These are phyloP conservation scores for Cetraspora pellucida DNA, from an alignment of 192 early-diverging fungal genomes.

Conservation along the genomic window DNA sequence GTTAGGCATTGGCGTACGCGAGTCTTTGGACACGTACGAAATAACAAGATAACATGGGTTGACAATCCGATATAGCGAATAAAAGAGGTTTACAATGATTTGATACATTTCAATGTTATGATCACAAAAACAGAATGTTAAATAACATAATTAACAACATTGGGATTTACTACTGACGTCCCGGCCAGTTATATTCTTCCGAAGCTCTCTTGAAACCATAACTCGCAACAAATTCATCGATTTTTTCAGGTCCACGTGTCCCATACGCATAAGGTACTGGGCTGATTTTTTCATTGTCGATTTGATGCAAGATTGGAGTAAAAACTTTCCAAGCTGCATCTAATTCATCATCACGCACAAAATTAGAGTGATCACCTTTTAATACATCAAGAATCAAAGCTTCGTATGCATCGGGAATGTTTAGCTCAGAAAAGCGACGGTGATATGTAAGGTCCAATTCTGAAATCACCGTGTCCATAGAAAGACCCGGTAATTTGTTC, in stretches of 20 bases:
- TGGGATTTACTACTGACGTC: conserved; percentile 20
- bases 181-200: conserved; percentile 56
- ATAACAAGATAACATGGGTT: no score
- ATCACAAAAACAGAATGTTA: no score
- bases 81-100: no score
- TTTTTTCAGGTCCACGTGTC: conserved; percentile 76
- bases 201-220: conserved; percentile 48
- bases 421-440: conserved; percentile 81
- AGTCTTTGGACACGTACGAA: no score
- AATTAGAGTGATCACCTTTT: conserved; percentile 92
- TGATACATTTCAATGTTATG: no score
- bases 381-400: conserved; percentile 92
- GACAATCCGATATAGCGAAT: neutral
- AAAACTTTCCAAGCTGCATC: conserved; percentile 98
- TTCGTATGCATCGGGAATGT: conserved; percentile 98
- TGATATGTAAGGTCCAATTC: conserved; percentile 95
- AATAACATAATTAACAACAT: neutral
- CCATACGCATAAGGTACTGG: conserved; percentile 81
- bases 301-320: conserved; percentile 91
- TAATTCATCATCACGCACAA: conserved; percentile 91
- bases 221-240: conserved; percentile 74
- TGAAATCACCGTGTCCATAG: conserved; percentile 78
- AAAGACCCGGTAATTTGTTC: conserved; percentile 93
- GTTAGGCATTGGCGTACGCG: no score
- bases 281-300: conserved; percentile 49